Conservation (phyloP, 106 monocot species). For the Vanilla planifolia region DNA sequence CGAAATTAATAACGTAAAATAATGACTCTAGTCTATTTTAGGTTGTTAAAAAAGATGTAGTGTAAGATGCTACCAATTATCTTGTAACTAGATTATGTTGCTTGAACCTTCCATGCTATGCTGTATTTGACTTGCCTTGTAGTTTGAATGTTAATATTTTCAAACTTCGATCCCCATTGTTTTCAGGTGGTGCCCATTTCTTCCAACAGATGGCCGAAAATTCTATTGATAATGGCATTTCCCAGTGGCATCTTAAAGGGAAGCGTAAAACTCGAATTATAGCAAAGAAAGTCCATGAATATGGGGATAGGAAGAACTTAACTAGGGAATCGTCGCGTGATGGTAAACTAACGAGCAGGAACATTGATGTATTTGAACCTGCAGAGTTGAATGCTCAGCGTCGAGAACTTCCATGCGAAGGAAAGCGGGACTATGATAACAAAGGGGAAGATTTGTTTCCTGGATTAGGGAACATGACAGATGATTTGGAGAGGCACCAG, state of each 20-base stretch:
- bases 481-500: slow-evolving; percentile 17
- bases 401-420: neutral
- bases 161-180: neutral
- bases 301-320: slow-evolving; percentile 1
- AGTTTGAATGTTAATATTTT: neutral
- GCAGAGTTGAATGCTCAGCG: neutral
- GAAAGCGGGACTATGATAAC: neutral
- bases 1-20: too few relatives aligned
- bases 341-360: neutral
- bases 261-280: slow-evolving; percentile 61
- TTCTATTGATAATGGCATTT: slow-evolving; percentile 30
- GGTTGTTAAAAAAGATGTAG: too few relatives aligned
- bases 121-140: too few relatives aligned
- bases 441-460: neutral
- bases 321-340: neutral
- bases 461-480: slow-evolving; percentile 9
- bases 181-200: neutral
- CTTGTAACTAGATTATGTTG: too few relatives aligned
- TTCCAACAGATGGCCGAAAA: neutral
- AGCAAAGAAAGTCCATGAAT: slow-evolving; percentile 23
- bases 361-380: neutral
- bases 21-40: too few relatives aligned
- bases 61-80: too few relatives aligned
- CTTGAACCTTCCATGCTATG: too few relatives aligned
- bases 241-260: slow-evolving; percentile 78